Conservation (phyloP, 2,329 filamentous ascomycete genomes). For the Ilyonectria destructans region DNA sequence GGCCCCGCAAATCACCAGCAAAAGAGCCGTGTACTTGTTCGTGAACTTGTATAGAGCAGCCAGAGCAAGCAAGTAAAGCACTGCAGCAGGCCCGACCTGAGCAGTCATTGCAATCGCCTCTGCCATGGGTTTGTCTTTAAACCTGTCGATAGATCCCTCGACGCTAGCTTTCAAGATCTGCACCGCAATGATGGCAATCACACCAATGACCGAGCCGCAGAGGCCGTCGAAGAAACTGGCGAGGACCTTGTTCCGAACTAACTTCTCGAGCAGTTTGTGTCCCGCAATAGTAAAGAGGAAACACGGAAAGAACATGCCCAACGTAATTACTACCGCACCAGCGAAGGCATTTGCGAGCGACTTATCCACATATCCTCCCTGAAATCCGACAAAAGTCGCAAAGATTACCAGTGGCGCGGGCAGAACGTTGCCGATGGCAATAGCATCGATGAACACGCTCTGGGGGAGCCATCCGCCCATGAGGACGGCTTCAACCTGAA, state of each 20-base stretch:
- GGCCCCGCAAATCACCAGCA: too few species aligned
- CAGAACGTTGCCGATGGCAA: conserved; percentile 31
- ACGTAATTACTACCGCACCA: conserved; percentile 25
- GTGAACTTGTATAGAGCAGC: neutral
- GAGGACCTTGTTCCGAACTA: conserved; percentile 21
- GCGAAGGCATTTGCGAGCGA: conserved; percentile 27
- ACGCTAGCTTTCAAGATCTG: conserved; percentile 25
- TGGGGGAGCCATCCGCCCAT: conserved; percentile 29
- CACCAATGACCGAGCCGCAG: conserved; percentile 28
- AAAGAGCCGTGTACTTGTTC: neutral
- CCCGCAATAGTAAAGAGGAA: neutral
- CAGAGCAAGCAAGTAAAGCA: conserved; percentile 12
- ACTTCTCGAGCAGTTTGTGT: neutral
- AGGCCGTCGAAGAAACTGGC: conserved; percentile 30
- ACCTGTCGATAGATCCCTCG: conserved; percentile 17
- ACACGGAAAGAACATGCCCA: conserved; percentile 22
- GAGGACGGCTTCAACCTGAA: conserved; percentile 30
- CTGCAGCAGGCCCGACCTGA: conserved; percentile 29
- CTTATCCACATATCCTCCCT: conserved; percentile 25
- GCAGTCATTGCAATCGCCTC: conserved; percentile 16
- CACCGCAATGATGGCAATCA: conserved; percentile 21
- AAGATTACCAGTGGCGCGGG: conserved; percentile 28
- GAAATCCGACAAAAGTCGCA: conserved; percentile 19
- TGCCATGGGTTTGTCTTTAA: conserved; percentile 18
- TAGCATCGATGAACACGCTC: conserved; percentile 30